Evolutionary conservation across 352 stramenopile genomes (phyloP).

Genomic region (Plasmopara viticola): DNA sequence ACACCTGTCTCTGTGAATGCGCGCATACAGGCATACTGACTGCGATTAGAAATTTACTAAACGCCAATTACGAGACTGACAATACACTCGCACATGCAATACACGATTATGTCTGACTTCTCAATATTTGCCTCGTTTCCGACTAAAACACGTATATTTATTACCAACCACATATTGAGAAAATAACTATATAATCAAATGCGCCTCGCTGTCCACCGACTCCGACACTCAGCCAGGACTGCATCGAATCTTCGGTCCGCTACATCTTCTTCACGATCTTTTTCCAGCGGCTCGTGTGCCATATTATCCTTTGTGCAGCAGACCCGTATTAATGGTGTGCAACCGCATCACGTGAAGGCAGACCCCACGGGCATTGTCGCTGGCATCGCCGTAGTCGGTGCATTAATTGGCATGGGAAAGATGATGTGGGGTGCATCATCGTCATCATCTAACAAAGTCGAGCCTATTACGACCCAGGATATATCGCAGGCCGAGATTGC

Average conservation of each 20-base stretch:
- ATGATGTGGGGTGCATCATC: conserved; percentile 83
- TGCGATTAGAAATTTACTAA: too few relatives aligned
- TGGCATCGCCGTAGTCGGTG: conserved; percentile 59
- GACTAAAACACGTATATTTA: too few relatives aligned
- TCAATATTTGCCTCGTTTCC: too few relatives aligned
- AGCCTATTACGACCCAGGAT: conserved; percentile 32
- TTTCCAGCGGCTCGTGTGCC: not conserved
- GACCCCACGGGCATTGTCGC: conserved; percentile 64
- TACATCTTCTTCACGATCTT: conserved; percentile 7
- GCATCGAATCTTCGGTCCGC: conserved; percentile 2
- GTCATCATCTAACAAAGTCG: conserved; percentile 3
- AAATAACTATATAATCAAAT: conserved; percentile 18
- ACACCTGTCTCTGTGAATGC: too few relatives aligned
- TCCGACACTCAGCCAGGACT: conserved; percentile 15
- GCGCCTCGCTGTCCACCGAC: conserved; percentile 23
- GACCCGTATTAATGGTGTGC: conserved; percentile 5
- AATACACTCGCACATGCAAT: too few relatives aligned
- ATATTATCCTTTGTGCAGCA: conserved; percentile 12
- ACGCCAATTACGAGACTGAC: too few relatives aligned
- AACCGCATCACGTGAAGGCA: conserved; percentile 29
- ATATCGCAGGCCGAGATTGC: conserved; percentile 56
- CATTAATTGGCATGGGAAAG: conserved; percentile 66
- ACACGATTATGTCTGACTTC: too few relatives aligned
- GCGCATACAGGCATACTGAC: too few relatives aligned
- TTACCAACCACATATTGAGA: too few relatives aligned